Conservation (phyloP, 1,139 yeast genomes). For the Yamadazyma blattariae region DNA sequence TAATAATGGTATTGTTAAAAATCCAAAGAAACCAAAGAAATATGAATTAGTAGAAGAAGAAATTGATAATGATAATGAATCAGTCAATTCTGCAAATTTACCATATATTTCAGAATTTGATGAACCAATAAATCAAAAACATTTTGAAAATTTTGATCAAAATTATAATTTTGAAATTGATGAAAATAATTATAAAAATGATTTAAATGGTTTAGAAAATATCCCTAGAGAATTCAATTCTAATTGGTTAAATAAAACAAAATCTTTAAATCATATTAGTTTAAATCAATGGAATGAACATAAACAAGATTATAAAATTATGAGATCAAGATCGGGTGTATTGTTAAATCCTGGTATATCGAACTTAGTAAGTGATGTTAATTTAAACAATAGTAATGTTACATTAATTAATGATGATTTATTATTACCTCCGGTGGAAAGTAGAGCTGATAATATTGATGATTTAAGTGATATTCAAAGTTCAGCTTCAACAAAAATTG, state of each 20-base stretch:
- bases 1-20: no score
- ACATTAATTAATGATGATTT: conserved; percentile 10
- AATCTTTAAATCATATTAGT: conserved; percentile 21
- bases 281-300: conserved; percentile 33
- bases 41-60: conserved; percentile 2
- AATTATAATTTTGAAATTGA: conserved; percentile 11
- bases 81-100: conserved; percentile 13
- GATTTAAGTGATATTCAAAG: conserved; percentile 23
- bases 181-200: conserved; percentile 12
- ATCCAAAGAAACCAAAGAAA: neutral
- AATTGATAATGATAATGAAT: conserved; percentile 4
- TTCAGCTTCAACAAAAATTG: neutral
- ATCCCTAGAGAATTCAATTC: conserved; percentile 23
- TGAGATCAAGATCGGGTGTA: conserved; percentile 20
- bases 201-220: conserved; percentile 28
- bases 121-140: conserved; percentile 19
- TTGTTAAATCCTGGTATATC: conserved; percentile 15
- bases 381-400: conserved; percentile 7
- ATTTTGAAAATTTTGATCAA: conserved; percentile 28
- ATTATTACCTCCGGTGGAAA: conserved; percentile 22
- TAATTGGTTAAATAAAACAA: conserved; percentile 11
- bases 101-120: conserved; percentile 26
- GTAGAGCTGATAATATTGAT: conserved; percentile 25
- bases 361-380: conserved; percentile 12
- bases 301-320: conserved; percentile 21